These are phyloP conservation scores for Arthrobotrys iridis DNA, from an alignment of 2,329 filamentous ascomycete species.

Conservation along the genomic window DNA sequence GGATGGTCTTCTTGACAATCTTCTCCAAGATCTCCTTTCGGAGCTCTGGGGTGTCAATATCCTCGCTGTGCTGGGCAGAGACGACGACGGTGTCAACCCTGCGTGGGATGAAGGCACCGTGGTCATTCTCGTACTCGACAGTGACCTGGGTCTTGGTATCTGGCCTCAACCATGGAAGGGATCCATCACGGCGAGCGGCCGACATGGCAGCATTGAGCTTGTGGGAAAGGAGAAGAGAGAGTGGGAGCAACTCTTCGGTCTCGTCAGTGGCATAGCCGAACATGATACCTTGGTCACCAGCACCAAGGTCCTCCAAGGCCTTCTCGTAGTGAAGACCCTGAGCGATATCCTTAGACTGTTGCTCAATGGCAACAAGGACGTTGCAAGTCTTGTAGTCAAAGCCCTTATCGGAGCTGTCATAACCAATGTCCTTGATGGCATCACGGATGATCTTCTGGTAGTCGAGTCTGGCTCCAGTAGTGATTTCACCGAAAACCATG, in stretches of 20 bases:
- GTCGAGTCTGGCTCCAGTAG: constrained; percentile 92
- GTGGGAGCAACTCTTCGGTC: constrained; percentile 94
- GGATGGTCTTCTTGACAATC: constrained; percentile 95
- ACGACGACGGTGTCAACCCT: constrained; percentile 97
- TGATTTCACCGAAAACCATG: constrained; percentile 99
- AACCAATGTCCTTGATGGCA: constrained; percentile 98
- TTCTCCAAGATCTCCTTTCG: constrained; percentile 96
- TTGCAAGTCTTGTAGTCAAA: constrained; percentile 99
- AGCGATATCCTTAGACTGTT: constrained; percentile 98
- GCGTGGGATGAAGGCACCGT: constrained; percentile 88
- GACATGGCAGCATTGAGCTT: constrained; percentile 97
- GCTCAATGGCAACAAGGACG: constrained; percentile 97
- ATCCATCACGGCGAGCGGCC: constrained; percentile 84
- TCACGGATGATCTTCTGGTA: constrained; percentile 97
- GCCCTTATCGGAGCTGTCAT: constrained; percentile 95
- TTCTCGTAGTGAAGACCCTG: constrained; percentile 99
- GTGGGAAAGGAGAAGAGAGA: constrained; percentile 93
- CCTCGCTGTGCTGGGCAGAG: constrained; percentile 89
- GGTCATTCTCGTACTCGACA: constrained; percentile 97
- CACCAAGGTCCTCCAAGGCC: constrained; percentile 95
- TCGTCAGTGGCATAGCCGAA: constrained; percentile 99
- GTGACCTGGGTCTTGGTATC: constrained; percentile 99
- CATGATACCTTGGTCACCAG: constrained; percentile 99
- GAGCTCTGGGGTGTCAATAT: constrained; percentile 88
- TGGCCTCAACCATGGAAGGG: constrained; percentile 91